These are phyloP conservation scores for Hypoxylon sp. DNA, from an alignment of 2,329 filamentous ascomycete species.

Conservation along the genomic window DNA sequence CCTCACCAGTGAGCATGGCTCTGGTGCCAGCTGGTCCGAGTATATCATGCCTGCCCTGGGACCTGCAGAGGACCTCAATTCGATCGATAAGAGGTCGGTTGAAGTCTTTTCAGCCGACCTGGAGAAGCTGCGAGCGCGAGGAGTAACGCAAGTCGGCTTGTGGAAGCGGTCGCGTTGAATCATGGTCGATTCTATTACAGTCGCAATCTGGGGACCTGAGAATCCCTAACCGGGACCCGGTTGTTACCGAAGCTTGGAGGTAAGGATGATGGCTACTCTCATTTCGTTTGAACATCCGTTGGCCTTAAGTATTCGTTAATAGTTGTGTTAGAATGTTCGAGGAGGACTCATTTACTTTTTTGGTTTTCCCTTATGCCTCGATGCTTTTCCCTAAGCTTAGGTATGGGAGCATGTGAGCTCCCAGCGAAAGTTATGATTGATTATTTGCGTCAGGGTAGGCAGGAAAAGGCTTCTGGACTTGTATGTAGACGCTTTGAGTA, in stretches of 20 bases:
- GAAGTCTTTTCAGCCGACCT: conserved; percentile 36
- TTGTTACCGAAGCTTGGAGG: conserved; percentile 42
- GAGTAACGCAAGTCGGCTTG: conserved; percentile 22
- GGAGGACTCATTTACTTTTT: conserved; percentile 35
- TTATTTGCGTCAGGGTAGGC: conserved; percentile 42
- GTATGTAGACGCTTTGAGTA: conserved; percentile 44
- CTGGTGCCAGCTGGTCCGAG: conserved; percentile 32
- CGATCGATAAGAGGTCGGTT: conserved; percentile 40
- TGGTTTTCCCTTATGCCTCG: conserved; percentile 29
- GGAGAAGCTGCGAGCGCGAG: conserved; percentile 27
- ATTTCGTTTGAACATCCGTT: too few species aligned
- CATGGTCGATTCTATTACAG: conserved; percentile 43
- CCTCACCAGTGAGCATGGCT: conserved; percentile 37
- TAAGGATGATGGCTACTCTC: conserved; percentile 3
- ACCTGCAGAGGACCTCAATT: conserved; percentile 39
- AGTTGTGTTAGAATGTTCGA: conserved; percentile 33
- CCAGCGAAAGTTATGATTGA: conserved; percentile 32
- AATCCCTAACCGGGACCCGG: conserved; percentile 46
- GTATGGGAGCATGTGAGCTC: conserved; percentile 33
- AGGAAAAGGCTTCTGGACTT: conserved; percentile 43
- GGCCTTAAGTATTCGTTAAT: background rate
- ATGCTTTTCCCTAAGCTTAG: conserved; percentile 14
- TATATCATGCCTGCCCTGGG: conserved; percentile 29
- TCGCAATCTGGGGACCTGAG: conserved; percentile 45
- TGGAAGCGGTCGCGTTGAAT: conserved; percentile 37